Evolutionary conservation across 1,139 yeast species (phyloP).

Genomic region (Candida sojae): DNA sequence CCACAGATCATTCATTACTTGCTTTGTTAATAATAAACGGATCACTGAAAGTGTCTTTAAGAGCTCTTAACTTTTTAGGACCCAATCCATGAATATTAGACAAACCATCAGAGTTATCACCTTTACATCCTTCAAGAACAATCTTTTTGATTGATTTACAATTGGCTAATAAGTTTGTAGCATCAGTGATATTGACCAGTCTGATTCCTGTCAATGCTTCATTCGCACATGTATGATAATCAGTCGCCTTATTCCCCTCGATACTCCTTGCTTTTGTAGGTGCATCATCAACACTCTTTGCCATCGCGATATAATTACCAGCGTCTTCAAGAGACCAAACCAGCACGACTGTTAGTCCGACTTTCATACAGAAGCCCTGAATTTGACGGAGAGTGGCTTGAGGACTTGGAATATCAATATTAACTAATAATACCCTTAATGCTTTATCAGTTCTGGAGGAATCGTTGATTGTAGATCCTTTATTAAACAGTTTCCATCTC

Average conservation of each 20-base stretch:
- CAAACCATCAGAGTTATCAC: slow-evolving; percentile 22
- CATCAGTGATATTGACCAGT: slow-evolving; percentile 62
- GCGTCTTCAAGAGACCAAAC: slow-evolving; percentile 90
- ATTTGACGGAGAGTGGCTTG: slow-evolving; percentile 69
- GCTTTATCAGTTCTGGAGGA: slow-evolving; percentile 47
- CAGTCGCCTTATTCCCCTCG: slow-evolving; percentile 44
- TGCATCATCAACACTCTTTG: slow-evolving; percentile 48
- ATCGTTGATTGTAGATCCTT: slow-evolving; percentile 35
- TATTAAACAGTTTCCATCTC: slow-evolving; percentile 56
- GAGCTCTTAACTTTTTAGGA: slow-evolving; percentile 47
- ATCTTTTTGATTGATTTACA: slow-evolving; percentile 55
- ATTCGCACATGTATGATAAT: slow-evolving; percentile 50
- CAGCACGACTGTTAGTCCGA: slow-evolving; percentile 68
- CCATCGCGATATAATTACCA: slow-evolving; percentile 66
- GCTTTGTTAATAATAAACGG: slow-evolving; percentile 53
- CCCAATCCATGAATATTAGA: slow-evolving; percentile 57
- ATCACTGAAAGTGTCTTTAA: slow-evolving; percentile 48
- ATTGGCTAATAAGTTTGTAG: slow-evolving; percentile 52
- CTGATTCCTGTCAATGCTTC: slow-evolving; percentile 54
- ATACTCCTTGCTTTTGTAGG: slow-evolving; percentile 31
- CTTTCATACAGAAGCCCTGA: slow-evolving; percentile 68
- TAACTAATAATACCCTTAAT: slow-evolving; percentile 65
- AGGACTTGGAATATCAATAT: slow-evolving; percentile 78
- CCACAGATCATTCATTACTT: slow-evolving; percentile 13
- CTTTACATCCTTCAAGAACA: slow-evolving; percentile 30